phyloP scores from a whole-genome alignment of 768 basidiomycete genomes.

The Gelatoporia subvermispora region DNA sequence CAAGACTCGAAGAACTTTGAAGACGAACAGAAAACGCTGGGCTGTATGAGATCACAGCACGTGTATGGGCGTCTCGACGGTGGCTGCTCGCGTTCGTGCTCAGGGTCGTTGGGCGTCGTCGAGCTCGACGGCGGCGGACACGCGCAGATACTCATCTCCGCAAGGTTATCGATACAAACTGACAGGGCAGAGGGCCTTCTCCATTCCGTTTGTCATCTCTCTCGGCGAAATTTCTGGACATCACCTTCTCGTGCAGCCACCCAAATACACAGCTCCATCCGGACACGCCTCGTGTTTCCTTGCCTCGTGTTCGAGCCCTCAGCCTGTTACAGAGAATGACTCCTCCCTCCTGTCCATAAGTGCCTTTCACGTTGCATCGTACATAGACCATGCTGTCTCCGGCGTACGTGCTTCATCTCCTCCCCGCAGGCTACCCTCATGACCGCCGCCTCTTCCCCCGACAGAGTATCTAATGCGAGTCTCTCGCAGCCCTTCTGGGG shows the following conservation, averaged over 20 bases:
- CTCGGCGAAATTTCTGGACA: neutral
- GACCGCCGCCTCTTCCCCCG: slow-evolving; percentile 24
- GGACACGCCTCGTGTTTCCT: slow-evolving; percentile 28
- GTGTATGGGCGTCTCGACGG: neutral
- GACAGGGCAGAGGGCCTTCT: neutral
- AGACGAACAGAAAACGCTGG: neutral
- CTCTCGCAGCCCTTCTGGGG: slow-evolving; percentile 49
- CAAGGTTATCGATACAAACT: no score
- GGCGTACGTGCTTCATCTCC: slow-evolving; percentile 48
- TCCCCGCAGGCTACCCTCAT: slow-evolving; percentile 17
- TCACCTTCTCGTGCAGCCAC: neutral
- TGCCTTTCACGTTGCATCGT: slow-evolving; percentile 2
- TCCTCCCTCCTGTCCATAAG: slow-evolving; percentile 4
- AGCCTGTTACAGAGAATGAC: slow-evolving; percentile 9
- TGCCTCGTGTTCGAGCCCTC: slow-evolving; percentile 15
- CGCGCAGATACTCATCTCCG: no score
- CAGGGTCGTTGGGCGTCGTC: no score
- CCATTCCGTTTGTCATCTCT: neutral
- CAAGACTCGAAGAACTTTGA: neutral
- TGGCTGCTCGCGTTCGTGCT: no score
- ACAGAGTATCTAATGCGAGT: slow-evolving; percentile 64
- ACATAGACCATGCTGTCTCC: slow-evolving; percentile 64
- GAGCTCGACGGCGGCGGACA: no score
- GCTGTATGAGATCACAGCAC: neutral
- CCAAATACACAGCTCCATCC: neutral